phyloP scores from a whole-genome alignment of 768 basidiomycete species.

The Suillus sp. region DNA sequence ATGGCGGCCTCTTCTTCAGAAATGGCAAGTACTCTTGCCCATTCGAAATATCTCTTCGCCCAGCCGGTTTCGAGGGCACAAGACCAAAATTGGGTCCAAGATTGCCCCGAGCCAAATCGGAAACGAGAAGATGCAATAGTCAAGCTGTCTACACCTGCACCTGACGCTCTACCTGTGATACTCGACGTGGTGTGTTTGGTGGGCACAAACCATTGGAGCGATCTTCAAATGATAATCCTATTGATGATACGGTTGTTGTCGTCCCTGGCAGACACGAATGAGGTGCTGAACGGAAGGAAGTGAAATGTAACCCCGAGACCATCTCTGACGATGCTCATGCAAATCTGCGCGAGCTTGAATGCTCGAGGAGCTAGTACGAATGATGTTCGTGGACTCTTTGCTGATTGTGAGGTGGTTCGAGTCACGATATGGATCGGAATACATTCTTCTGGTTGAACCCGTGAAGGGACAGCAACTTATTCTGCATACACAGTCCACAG shows the following conservation, averaged over 20 bases:
- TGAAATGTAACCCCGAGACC: constrained; percentile 62
- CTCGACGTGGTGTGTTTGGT: not conserved
- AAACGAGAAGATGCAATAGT: not conserved
- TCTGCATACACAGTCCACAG: not conserved
- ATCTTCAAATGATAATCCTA: not conserved
- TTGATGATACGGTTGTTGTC: constrained; percentile 72
- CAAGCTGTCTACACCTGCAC: not conserved
- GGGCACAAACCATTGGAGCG: not conserved
- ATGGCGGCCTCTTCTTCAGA: not conserved
- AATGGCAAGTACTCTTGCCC: not conserved
- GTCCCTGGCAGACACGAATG: constrained; percentile 69
- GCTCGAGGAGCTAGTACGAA: constrained; percentile 82
- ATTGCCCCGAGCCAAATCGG: not conserved
- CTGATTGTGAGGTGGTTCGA: not conserved
- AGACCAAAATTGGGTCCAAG: not conserved
- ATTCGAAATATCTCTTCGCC: not conserved
- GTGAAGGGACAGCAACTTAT: not conserved
- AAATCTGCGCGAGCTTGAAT: constrained; percentile 85
- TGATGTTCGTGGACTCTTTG: constrained; percentile 35
- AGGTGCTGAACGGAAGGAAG: constrained; percentile 47
- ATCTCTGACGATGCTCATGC: constrained; percentile 78
- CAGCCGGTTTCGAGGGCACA: not conserved
- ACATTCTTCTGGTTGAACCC: not conserved
- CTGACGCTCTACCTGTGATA: not conserved
- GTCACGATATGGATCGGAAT: not conserved